Percentiles rank a stretch among this genome's conserved stretches.
Conservation (phyloP, 108 stramenopile species). For the Pelagomonas calceolata region DNA sequence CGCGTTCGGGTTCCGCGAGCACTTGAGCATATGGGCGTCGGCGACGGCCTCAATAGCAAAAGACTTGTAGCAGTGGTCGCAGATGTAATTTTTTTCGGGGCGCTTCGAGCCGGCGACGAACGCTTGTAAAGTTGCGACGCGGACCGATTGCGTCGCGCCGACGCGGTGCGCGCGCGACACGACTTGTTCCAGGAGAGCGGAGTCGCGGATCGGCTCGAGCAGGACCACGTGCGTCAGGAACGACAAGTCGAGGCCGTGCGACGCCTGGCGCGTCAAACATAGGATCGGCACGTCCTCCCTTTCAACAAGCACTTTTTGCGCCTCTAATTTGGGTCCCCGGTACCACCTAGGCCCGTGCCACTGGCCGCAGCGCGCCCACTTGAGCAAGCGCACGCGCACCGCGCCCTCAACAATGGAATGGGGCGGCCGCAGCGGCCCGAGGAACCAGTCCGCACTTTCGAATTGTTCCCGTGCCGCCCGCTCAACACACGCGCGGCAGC, state of each 20-base stretch:
- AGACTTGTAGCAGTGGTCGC: not conserved
- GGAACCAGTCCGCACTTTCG: slow-evolving; percentile 31
- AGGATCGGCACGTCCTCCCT: slow-evolving; percentile 47
- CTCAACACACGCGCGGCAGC: slow-evolving; percentile 28
- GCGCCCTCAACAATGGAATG: too few species aligned
- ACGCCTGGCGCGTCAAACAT: slow-evolving; percentile 45
- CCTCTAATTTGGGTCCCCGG: slow-evolving; percentile 25
- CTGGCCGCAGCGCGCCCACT: slow-evolving; percentile 39
- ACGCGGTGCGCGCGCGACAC: slow-evolving; percentile 64
- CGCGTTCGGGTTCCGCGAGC: not conserved
- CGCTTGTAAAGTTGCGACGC: slow-evolving; percentile 41
- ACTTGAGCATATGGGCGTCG: not conserved
- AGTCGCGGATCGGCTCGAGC: slow-evolving; percentile 60
- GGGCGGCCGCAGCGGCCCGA: slow-evolving; percentile 33
- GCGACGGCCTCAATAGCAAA: not conserved
- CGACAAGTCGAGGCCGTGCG: slow-evolving; percentile 62
- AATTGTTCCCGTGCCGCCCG: slow-evolving; percentile 15
- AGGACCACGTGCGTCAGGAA: slow-evolving; percentile 70
- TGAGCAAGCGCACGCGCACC: slow-evolving; percentile 11
- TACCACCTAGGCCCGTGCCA: slow-evolving; percentile 39
- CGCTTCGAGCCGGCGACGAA: not conserved
- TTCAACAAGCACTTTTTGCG: slow-evolving; percentile 5
- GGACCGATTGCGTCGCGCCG: slow-evolving; percentile 55
- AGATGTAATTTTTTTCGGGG: not conserved
- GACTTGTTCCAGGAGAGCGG: slow-evolving; percentile 56